These are phyloP conservation scores for Scutellaria baicalensis DNA, from an alignment of 257 asterid species.

Conservation along the genomic window DNA sequence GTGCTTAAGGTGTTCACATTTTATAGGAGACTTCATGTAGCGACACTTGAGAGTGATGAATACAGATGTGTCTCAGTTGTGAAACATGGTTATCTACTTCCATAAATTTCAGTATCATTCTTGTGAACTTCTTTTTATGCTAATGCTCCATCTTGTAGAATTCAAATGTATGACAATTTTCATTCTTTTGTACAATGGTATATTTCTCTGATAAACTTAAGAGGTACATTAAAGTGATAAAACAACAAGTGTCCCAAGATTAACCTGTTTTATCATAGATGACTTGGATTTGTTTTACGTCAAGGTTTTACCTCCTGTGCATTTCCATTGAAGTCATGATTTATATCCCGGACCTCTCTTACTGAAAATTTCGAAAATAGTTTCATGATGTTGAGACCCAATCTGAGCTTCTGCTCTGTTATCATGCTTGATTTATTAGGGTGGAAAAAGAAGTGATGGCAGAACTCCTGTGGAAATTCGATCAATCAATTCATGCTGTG, in stretches of 20 bases:
- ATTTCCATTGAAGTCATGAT: background rate
- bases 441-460: slow-evolving; percentile 93
- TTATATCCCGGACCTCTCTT: background rate
- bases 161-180: background rate
- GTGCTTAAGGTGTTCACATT: background rate
- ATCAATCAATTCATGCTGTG: slow-evolving; percentile 67
- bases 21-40: background rate
- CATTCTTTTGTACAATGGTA: background rate
- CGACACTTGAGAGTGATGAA: background rate
- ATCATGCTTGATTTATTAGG: slow-evolving; percentile 35
- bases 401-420: slow-evolving; percentile 4
- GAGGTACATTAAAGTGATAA: background rate
- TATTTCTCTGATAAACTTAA: background rate
- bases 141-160: background rate
- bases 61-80: background rate
- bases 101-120: background rate
- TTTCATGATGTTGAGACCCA: slow-evolving; percentile 4
- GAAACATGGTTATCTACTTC: background rate
- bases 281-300: background rate
- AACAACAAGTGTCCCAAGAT: background rate
- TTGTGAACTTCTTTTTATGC: background rate
- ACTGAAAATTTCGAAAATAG: background rate
- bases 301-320: slow-evolving; percentile 3
- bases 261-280: background rate
- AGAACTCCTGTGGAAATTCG: slow-evolving; percentile 76